These are phyloP conservation scores for Fusarium lateritium DNA, from an alignment of 2,329 filamentous ascomycete genomes.

Conservation along the genomic window DNA sequence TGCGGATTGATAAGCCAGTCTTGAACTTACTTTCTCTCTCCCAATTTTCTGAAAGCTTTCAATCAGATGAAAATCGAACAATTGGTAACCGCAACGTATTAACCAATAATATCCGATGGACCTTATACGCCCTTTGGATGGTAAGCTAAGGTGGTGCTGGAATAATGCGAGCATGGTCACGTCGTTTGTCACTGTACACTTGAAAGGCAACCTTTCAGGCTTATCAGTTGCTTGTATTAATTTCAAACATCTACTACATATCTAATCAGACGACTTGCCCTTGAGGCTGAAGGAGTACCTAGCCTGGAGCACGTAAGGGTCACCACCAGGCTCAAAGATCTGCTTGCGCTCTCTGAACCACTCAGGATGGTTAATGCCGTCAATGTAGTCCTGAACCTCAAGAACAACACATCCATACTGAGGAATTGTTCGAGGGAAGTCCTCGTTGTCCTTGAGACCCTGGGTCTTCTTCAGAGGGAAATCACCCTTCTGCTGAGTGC, in stretches of 20 bases:
- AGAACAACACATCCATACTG: conserved; percentile 90
- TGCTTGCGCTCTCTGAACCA: conserved; percentile 80
- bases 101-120: too few relatives aligned
- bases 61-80: too few relatives aligned
- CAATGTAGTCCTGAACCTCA: conserved; percentile 95
- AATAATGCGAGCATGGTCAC: too few relatives aligned
- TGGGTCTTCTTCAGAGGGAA: conserved; percentile 79
- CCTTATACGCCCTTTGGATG: too few relatives aligned
- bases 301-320: conserved; percentile 74
- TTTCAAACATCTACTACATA: too few relatives aligned
- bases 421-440: conserved; percentile 74
- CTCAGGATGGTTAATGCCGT: conserved; percentile 91
- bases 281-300: conserved; percentile 72
- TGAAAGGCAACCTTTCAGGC: too few relatives aligned
- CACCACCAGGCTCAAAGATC: conserved; percentile 71
- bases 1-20: too few relatives aligned
- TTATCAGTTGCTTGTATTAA: background rate
- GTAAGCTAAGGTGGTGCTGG: too few relatives aligned
- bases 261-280: conserved; percentile 31
- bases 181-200: too few relatives aligned
- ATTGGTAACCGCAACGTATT: too few relatives aligned
- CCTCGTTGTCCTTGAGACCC: conserved; percentile 69
- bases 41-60: too few relatives aligned
- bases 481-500: conserved; percentile 81
- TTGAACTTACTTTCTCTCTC: too few relatives aligned